These are phyloP conservation scores for Cyberlindnera petersonii DNA, from an alignment of 805 yeast species.

Conservation along the genomic window DNA sequence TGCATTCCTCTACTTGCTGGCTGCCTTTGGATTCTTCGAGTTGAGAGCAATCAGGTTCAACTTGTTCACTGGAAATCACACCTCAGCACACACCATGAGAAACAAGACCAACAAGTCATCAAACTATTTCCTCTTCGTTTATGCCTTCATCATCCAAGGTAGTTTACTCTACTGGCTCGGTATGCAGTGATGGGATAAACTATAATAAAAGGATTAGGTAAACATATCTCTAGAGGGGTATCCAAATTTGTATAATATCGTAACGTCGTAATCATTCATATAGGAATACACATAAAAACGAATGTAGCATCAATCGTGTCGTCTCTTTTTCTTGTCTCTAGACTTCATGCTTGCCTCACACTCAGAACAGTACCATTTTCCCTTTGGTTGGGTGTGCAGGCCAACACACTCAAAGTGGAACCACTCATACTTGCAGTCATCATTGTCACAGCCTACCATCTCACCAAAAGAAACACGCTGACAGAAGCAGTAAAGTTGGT, in stretches of 20 bases:
- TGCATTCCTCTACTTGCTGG: slow-evolving; percentile 45
- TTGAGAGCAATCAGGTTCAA: slow-evolving; percentile 50
- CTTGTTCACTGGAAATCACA: slow-evolving; percentile 39
- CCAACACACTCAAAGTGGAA: slow-evolving; percentile 96
- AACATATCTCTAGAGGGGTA: no score
- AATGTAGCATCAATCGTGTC: slow-evolving; percentile 10
- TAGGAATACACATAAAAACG: neutral
- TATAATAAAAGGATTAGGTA: neutral
- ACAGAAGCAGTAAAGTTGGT: slow-evolving; percentile 81
- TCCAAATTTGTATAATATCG: neutral
- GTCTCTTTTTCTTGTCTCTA: slow-evolving; percentile 26
- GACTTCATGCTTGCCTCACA: slow-evolving; percentile 45
- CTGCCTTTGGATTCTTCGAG: slow-evolving; percentile 61
- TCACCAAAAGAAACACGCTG: slow-evolving; percentile 92
- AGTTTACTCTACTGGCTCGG: slow-evolving; percentile 68
- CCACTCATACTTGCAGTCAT: slow-evolving; percentile 88
- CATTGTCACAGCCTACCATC: slow-evolving; percentile 95
- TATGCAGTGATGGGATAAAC: neutral
- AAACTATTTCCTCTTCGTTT: slow-evolving; percentile 80
- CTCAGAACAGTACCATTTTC: slow-evolving; percentile 92
- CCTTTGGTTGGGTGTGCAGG: slow-evolving; percentile 80
- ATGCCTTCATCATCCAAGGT: slow-evolving; percentile 79
- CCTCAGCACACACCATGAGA: slow-evolving; percentile 53
- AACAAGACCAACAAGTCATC: slow-evolving; percentile 71
- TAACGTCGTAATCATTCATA: neutral